These are phyloP conservation scores for Monilinia polystroma DNA, from an alignment of 2,329 filamentous ascomycete genomes.

Conservation along the genomic window DNA sequence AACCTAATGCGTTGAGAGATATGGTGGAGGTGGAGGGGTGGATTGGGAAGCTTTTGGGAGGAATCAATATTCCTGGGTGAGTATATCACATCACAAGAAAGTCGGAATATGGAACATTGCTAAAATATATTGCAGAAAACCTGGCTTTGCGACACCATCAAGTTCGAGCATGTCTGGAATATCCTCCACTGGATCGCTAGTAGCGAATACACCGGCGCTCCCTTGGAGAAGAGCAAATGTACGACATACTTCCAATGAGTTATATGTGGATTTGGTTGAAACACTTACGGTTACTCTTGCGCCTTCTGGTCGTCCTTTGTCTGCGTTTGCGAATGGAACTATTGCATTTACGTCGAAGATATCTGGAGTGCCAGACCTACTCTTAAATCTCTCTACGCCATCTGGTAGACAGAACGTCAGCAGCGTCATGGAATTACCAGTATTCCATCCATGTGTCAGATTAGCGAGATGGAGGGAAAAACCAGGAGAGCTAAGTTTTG, in stretches of 20 bases:
- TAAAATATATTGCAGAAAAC: constrained; percentile 31
- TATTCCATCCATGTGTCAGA: constrained; percentile 94
- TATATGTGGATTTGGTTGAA: constrained; percentile 95
- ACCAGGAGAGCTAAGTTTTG: constrained; percentile 90
- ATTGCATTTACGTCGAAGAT: constrained; percentile 95
- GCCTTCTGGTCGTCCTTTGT: constrained; percentile 82
- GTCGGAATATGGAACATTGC: background rate
- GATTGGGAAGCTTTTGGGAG: constrained; percentile 83
- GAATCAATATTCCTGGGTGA: constrained; percentile 78
- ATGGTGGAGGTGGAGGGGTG: constrained; percentile 88
- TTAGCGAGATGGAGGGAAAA: constrained; percentile 85
- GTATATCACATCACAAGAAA: constrained; percentile 25
- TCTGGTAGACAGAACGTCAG: constrained; percentile 76
- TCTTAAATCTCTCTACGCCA: constrained; percentile 75
- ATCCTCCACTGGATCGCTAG: constrained; percentile 37
- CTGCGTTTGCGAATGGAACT: constrained; percentile 85
- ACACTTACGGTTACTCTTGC: constrained; percentile 84
- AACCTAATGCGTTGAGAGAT: constrained; percentile 88
- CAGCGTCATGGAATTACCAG: constrained; percentile 77
- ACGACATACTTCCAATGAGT: constrained; percentile 91
- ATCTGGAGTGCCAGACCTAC: constrained; percentile 88
- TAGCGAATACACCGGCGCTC: constrained; percentile 56
- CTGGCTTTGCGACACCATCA: constrained; percentile 36
- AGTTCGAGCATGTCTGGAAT: constrained; percentile 39
- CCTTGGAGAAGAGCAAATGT: constrained; percentile 93